Evolutionary conservation across 1,139 yeast species (phyloP), one percentile per base, ranked within the genome.

Genomic region (Pichia sp.): DNA sequence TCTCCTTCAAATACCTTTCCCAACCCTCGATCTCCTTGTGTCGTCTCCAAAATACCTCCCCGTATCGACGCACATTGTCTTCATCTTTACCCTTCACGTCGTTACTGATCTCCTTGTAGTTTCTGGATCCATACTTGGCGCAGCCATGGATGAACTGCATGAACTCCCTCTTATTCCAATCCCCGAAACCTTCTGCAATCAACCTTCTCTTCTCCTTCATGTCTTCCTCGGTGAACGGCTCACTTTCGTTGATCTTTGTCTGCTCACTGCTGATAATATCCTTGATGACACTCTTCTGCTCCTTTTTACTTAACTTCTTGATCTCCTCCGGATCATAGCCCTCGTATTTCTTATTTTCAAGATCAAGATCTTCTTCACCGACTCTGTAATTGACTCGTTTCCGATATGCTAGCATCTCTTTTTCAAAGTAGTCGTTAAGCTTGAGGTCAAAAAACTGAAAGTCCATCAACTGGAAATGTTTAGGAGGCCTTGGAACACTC

Each of bases 131-230:
- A 68, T 78, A 82, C 61, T 83, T 87, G 1, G 95, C 95, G 64
- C 86, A 79, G 4, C 87, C 84, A 63, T 87, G 96, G 47, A 93
- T 78, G 62, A 89, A 92, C 59, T 87, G 85, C 49, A 93, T 82
- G 67, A 93, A 90, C 66, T 93, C 99, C 57, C 98, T 80, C 67
- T 92, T 81, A 8, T 90, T 79, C 97, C 98, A 93, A 57, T 76
- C 76, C 47, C 80, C 78, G 70, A 90, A 93, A 3, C 96, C 90
- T 60, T 84, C 77, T 2, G 72, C 75, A 8, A 88, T 72, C 38
- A 86, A 74, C 58, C 77, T 69, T 53, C 83, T 82, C 67, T 90
- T 92, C 59, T 78, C 75, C 47, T 72, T 75, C 47, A 76, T 76
- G 64, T 93, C 97, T 57, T 85, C 95, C 52, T 81, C 90, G 0